A percentile compares a stretch with the other conserved stretches of the same genome.
Conservation (phyloP, 2,329 filamentous ascomycete species). For the Arthroderma sp. region DNA sequence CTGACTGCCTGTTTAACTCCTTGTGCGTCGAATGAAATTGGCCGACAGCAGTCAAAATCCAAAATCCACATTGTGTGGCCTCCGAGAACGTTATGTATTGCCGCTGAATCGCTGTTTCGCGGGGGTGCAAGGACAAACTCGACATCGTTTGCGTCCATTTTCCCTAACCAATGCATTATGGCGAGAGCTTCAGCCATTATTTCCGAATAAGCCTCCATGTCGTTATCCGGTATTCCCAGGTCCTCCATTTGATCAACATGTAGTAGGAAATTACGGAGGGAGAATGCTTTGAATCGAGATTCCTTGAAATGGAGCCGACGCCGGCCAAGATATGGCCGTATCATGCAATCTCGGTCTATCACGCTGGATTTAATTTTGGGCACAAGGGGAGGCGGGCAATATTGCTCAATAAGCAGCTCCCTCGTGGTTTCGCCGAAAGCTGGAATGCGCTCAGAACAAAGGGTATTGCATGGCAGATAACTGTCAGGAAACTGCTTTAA, state of each 20-base stretch:
- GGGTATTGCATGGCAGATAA: constrained; percentile 22
- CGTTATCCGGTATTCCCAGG: constrained; percentile 21
- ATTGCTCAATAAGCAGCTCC: constrained; percentile 20
- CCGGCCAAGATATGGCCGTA: constrained; percentile 38
- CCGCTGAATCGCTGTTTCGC: not conserved
- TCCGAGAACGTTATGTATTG: constrained; percentile 16
- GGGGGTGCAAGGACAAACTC: constrained; percentile 39
- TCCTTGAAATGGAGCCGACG: constrained; percentile 10
- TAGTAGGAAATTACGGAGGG: constrained; percentile 38
- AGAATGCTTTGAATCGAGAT: constrained; percentile 19
- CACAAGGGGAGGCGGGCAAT: constrained; percentile 18
- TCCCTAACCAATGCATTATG: constrained; percentile 36
- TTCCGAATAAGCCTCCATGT: constrained; percentile 23
- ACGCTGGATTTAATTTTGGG: constrained; percentile 17
- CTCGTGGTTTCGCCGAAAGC: constrained; percentile 17
- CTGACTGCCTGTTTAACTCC: constrained; percentile 32
- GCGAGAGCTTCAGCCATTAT: constrained; percentile 40
- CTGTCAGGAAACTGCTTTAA: constrained; percentile 16
- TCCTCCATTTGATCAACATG: constrained; percentile 39
- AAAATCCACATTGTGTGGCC: constrained; percentile 33
- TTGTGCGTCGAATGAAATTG: constrained; percentile 25
- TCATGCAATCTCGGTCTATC: constrained; percentile 35
- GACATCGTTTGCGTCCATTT: constrained; percentile 40
- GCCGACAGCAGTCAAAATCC: constrained; percentile 35
- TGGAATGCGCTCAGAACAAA: constrained; percentile 24